Evolutionary conservation across 2,329 filamentous ascomycete species (phyloP).

Genomic region (Gliomastix tumulicola): DNA sequence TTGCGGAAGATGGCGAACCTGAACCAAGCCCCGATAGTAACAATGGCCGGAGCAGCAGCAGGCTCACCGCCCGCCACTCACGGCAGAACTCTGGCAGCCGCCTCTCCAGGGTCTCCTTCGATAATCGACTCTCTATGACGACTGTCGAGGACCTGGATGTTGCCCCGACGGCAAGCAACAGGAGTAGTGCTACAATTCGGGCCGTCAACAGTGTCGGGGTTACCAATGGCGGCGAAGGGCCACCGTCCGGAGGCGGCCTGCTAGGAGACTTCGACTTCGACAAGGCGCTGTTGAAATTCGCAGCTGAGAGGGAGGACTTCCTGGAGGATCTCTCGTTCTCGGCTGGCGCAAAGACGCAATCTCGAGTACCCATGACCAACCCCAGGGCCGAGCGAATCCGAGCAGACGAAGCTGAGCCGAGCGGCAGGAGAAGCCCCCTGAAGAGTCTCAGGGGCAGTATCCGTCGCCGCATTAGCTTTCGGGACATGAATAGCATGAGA

Average conservation of each 20-base stretch:
- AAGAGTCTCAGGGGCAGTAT: constrained; percentile 74
- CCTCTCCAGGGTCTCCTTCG: constrained; percentile 45
- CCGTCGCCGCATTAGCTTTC: constrained; percentile 83
- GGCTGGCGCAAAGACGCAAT: constrained; percentile 70
- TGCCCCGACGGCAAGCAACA: constrained; percentile 51
- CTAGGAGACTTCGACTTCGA: constrained; percentile 82
- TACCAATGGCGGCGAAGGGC: constrained; percentile 11
- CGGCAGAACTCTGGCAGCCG: constrained; percentile 54
- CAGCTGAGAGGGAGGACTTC: constrained; percentile 89
- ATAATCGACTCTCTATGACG: constrained; percentile 44
- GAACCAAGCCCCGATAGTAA: constrained; percentile 27
- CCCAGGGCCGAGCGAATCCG: constrained; percentile 77
- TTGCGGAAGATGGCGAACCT: constrained; percentile 23
- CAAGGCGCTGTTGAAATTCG: constrained; percentile 86
- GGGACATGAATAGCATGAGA: constrained; percentile 92
- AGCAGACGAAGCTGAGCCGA: constrained; percentile 56
- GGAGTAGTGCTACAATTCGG: constrained; percentile 59
- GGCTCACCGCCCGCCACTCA: constrained; percentile 40
- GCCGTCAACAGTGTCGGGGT: constrained; percentile 20
- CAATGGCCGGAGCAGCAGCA: constrained; percentile 1
- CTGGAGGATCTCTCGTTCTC: constrained; percentile 86
- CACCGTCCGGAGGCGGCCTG: constrained; percentile 14
- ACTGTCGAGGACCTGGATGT: constrained; percentile 51
- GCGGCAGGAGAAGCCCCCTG: constrained; percentile 47
- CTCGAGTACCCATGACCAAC: constrained; percentile 65